Evolutionary conservation across 352 stramenopile genomes (phyloP).

Genomic region (Phytophthora crassamura): DNA sequence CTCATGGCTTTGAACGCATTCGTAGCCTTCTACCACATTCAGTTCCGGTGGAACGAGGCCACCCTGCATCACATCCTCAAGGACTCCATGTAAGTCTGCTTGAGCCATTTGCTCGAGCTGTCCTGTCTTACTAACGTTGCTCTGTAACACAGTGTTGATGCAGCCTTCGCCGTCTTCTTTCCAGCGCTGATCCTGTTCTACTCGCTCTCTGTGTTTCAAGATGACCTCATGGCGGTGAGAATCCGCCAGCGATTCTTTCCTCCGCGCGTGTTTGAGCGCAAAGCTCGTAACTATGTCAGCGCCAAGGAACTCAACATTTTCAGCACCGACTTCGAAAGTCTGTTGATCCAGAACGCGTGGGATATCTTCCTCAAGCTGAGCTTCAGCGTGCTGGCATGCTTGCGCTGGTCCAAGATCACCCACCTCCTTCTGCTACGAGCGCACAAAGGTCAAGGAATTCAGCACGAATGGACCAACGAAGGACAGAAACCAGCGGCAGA

Average conservation of each 20-base stretch:
- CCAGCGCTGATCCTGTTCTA: constrained; percentile 40
- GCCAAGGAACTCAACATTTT: constrained; percentile 46
- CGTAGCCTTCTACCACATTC: constrained; percentile 41
- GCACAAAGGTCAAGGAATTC: background rate
- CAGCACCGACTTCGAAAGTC: constrained; percentile 36
- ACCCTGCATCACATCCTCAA: constrained; percentile 41
- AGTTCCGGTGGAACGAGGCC: constrained; percentile 41
- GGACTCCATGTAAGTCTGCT: constrained; percentile 42
- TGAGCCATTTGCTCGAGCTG: background rate
- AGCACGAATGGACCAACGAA: no score
- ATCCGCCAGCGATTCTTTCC: constrained; percentile 51
- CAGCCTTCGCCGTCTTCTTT: constrained; percentile 47
- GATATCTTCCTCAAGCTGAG: constrained; percentile 38
- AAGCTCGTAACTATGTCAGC: constrained; percentile 39
- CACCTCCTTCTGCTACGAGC: constrained; percentile 20
- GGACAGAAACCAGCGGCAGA: background rate
- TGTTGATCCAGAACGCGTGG: constrained; percentile 21
- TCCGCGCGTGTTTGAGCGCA: constrained; percentile 40
- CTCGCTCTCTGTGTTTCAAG: constrained; percentile 39
- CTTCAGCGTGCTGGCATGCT: constrained; percentile 46
- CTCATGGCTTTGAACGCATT: constrained; percentile 51
- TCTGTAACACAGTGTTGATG: constrained; percentile 36
- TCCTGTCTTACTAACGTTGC: background rate
- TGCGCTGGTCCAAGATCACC: constrained; percentile 35
- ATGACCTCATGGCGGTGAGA: constrained; percentile 38